Evolutionary conservation across 208 protist species (phyloP).

Genomic region (Leptomonas pyrrhocoris): DNA sequence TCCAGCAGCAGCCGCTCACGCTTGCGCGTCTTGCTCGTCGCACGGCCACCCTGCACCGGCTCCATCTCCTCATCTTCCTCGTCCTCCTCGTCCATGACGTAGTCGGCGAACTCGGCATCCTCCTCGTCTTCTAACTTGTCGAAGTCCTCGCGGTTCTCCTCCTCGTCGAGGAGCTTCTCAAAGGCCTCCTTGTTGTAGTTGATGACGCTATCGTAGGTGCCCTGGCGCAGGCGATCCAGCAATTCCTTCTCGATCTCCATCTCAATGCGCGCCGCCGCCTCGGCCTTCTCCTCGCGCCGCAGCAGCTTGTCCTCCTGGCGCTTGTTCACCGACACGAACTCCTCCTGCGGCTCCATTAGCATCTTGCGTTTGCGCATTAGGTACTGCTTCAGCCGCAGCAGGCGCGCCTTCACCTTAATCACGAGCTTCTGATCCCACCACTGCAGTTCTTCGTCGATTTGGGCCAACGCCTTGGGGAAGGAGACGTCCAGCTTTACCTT

Average conservation of each 20-base stretch:
- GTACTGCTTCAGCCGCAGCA: constrained; percentile 98
- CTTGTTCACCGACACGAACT: constrained; percentile 97
- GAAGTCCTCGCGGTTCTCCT: constrained; percentile 85
- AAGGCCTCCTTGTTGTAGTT: constrained; percentile 91
- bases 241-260: constrained; percentile 98
- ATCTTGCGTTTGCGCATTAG: constrained; percentile 98
- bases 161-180: constrained; percentile 85
- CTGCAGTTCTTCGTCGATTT: constrained; percentile 97
- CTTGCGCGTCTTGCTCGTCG: constrained; percentile 31
- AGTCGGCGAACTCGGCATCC: constrained; percentile 87
- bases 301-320: constrained; percentile 96
- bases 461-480: constrained; percentile 94
- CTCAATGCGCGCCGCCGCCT: constrained; percentile 96
- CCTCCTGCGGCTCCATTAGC: constrained; percentile 89
- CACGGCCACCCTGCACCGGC: constrained; percentile 24
- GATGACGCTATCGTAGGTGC: constrained; percentile 91
- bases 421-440: constrained; percentile 95
- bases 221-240: constrained; percentile 95
- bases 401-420: constrained; percentile 97
- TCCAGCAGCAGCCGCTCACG: constrained; percentile 84
- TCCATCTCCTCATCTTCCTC: constrained; percentile 56
- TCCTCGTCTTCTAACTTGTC: constrained; percentile 78
- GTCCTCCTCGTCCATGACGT: constrained; percentile 90
- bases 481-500: constrained; percentile 96
- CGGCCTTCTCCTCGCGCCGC: constrained; percentile 96